A percentile compares a stretch with the other conserved stretches of the same genome.
phyloP scores from a whole-genome alignment of 768 basidiomycete species.

The Pulveroboletus sp. region DNA sequence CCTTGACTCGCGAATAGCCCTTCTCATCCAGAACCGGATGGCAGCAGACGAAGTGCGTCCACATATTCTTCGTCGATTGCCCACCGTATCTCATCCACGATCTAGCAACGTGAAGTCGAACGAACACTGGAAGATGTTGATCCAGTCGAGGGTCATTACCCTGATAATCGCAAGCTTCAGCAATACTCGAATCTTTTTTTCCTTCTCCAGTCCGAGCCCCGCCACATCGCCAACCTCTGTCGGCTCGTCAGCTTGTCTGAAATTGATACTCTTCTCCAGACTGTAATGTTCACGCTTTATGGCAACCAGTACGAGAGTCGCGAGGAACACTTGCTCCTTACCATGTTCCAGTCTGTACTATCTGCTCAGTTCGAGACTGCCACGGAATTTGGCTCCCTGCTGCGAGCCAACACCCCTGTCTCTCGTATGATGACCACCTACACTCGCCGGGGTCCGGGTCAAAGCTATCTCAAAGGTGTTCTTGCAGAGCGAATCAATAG shows the following conservation, averaged over 20 bases:
- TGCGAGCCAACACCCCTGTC: constrained; percentile 98
- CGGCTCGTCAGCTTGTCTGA: constrained; percentile 93
- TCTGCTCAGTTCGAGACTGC: constrained; percentile 99
- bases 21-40: constrained; percentile 98
- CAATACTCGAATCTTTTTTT: constrained; percentile 99
- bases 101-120: constrained; percentile 90
- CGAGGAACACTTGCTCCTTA: constrained; percentile 95
- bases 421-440: constrained; percentile 99
- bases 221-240: constrained; percentile 94
- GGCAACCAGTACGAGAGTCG: constrained; percentile 98
- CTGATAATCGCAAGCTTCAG: constrained; percentile 90
- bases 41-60: constrained; percentile 82
- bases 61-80: neutral
- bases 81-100: constrained; percentile 8
- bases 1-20: constrained; percentile 92
- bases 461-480: constrained; percentile 96
- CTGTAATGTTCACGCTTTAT: constrained; percentile 99
- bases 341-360: constrained; percentile 99
- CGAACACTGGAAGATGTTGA: constrained; percentile 94
- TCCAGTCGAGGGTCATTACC: constrained; percentile 85
- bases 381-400: constrained; percentile 96
- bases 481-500: constrained; percentile 98
- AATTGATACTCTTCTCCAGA: constrained; percentile 98
- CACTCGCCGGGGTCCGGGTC: constrained; percentile 96
- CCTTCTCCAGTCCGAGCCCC: constrained; percentile 94